These are phyloP conservation scores for Chlorophyllum brunneum DNA, from an alignment of 768 basidiomycete species.

Conservation along the genomic window DNA sequence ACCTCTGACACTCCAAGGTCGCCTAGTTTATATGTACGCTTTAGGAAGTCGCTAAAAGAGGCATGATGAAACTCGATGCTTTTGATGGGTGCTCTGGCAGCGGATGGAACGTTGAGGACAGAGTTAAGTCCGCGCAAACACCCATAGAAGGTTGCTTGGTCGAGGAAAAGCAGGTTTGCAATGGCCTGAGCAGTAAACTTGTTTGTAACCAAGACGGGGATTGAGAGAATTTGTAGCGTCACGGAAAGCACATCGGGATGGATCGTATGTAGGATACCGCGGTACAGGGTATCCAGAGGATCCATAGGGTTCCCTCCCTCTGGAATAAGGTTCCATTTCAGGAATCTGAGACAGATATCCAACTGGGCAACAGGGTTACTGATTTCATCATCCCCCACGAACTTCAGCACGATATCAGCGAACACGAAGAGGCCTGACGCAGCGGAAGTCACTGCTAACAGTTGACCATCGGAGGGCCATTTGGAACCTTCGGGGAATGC, in stretches of 20 bases:
- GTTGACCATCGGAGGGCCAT: background rate
- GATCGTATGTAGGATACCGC: background rate
- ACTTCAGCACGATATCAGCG: background rate
- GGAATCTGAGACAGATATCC: background rate
- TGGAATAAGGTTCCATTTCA: background rate
- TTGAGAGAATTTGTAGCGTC: background rate
- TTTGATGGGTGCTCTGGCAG: background rate
- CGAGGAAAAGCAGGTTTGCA: background rate
- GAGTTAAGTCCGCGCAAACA: background rate
- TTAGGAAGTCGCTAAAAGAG: background rate
- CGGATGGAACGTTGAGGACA: background rate
- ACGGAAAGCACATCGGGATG: background rate
- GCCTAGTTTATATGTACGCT: too few relatives aligned
- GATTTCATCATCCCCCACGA: background rate
- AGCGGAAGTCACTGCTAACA: background rate
- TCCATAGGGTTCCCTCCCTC: background rate
- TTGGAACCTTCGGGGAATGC: background rate
- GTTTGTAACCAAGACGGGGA: background rate
- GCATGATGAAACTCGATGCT: background rate
- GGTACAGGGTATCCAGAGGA: background rate
- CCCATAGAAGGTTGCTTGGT: background rate
- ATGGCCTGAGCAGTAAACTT: background rate
- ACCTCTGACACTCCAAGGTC: too few relatives aligned
- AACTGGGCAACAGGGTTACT: background rate
- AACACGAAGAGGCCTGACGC: background rate